phyloP scores from a whole-genome alignment of 2,329 filamentous ascomycete species.

The Massarina eburnea region DNA sequence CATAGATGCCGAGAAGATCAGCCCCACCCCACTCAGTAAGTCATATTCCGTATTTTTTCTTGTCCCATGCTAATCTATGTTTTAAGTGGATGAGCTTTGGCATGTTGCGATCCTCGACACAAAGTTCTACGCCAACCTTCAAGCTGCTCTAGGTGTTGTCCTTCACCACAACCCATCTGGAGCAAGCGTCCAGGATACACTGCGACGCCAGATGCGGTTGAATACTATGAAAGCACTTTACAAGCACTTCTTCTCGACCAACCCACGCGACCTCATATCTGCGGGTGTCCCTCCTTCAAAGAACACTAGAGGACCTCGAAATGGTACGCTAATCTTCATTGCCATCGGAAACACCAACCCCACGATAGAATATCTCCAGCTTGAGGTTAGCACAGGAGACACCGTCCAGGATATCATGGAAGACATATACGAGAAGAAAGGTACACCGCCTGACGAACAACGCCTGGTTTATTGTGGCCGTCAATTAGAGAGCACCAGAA shows the following conservation, averaged over 20 bases:
- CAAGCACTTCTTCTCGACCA: neutral
- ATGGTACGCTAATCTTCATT: too few relatives aligned
- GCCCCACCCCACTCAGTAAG: constrained; percentile 2
- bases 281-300: too few relatives aligned
- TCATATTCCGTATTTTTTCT: neutral
- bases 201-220: neutral
- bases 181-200: neutral
- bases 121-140: constrained; percentile 2
- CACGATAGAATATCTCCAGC: too few relatives aligned
- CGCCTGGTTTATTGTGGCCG: too few relatives aligned
- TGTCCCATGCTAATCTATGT: neutral
- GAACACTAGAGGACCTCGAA: too few relatives aligned
- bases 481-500: too few relatives aligned
- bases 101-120: constrained; percentile 3
- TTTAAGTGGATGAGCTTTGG: constrained; percentile 3
- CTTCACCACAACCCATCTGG: constrained; percentile 2
- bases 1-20: constrained; percentile 1
- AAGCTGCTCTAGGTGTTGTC: neutral
- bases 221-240: neutral
- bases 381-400: too few relatives aligned
- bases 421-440: too few relatives aligned
- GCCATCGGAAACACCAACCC: too few relatives aligned
- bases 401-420: too few relatives aligned
- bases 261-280: neutral
- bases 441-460: too few relatives aligned